These are phyloP conservation scores for Colletotrichum nymphaeae DNA, from an alignment of 2,329 filamentous ascomycete species.

Conservation along the genomic window DNA sequence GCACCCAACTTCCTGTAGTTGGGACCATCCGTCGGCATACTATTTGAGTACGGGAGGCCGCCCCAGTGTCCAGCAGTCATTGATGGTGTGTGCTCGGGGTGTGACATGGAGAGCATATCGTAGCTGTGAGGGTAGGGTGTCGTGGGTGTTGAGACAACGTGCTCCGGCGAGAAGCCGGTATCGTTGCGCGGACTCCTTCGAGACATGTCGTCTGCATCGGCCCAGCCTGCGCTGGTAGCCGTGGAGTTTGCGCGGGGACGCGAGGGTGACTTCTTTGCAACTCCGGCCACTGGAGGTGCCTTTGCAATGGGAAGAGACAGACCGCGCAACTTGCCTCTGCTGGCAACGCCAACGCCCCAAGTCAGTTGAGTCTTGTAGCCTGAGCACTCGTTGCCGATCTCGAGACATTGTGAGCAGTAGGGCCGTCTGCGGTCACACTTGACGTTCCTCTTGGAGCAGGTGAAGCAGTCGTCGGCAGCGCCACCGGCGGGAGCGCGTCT, in stretches of 20 bases:
- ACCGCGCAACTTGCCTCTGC: slow-evolving; percentile 92
- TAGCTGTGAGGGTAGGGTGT: slow-evolving; percentile 52
- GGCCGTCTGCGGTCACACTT: slow-evolving; percentile 93
- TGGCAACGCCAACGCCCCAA: slow-evolving; percentile 96
- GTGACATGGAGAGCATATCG: slow-evolving; percentile 65
- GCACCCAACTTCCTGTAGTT: slow-evolving; percentile 57
- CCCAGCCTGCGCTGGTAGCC: slow-evolving; percentile 52
- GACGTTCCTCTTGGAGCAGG: slow-evolving; percentile 84
- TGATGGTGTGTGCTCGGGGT: slow-evolving; percentile 54
- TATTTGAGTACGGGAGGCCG: slow-evolving; percentile 59
- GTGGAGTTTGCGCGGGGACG: slow-evolving; percentile 60
- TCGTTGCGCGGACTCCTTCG: slow-evolving; percentile 49
- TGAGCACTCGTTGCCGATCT: slow-evolving; percentile 90
- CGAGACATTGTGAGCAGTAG: slow-evolving; percentile 94
- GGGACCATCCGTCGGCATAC: slow-evolving; percentile 51
- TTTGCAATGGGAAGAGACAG: slow-evolving; percentile 80
- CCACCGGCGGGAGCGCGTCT: slow-evolving; percentile 90
- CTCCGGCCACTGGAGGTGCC: slow-evolving; percentile 63
- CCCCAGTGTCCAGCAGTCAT: slow-evolving; percentile 56
- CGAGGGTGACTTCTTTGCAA: slow-evolving; percentile 59
- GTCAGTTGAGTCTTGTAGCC: slow-evolving; percentile 97
- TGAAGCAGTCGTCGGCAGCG: slow-evolving; percentile 94
- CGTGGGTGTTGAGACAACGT: slow-evolving; percentile 56
- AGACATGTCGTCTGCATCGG: slow-evolving; percentile 48
- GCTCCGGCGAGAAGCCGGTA: slow-evolving; percentile 50